Percentiles rank a stretch among this genome's conserved stretches.
Evolutionary conservation across 768 basidiomycete species (phyloP).

Genomic region (Sarcodon aspratus): DNA sequence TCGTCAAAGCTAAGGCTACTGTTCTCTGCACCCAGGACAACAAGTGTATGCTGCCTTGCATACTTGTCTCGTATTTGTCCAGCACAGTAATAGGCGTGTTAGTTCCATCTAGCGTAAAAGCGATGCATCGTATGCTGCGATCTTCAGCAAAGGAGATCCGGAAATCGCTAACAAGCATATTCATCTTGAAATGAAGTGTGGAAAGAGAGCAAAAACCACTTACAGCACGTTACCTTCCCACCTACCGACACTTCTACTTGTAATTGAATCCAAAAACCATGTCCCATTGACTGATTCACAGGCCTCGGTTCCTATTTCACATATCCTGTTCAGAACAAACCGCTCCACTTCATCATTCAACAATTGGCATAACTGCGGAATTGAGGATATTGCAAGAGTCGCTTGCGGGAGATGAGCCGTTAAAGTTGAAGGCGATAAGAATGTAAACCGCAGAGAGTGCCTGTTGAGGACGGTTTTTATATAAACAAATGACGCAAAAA

Average conservation of each 20-base stretch:
- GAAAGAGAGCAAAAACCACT: constrained; percentile 19
- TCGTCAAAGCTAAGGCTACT: too few species aligned
- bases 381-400: constrained; percentile 59
- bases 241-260: constrained; percentile 52
- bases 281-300: constrained; percentile 41
- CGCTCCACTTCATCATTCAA: constrained; percentile 69
- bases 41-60: too few species aligned
- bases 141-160: constrained; percentile 40
- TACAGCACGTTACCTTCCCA: constrained; percentile 76
- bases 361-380: constrained; percentile 66
- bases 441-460: constrained; percentile 66
- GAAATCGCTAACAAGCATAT: constrained; percentile 43
- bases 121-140: constrained; percentile 44
- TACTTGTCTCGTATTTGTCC: too few species aligned
- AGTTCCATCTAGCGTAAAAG: constrained; percentile 34
- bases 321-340: constrained; percentile 57
- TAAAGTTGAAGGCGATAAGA: constrained; percentile 62
- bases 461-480: constrained; percentile 20
- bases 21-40: too few species aligned
- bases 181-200: background rate
- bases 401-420: constrained; percentile 77
- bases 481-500: background rate
- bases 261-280: constrained; percentile 71
- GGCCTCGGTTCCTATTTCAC: constrained; percentile 47
- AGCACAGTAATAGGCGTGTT: background rate